Base-by-base conservation (phyloP, 2,329 filamentous ascomycete genomes). In the Ophiognomonia clavigignenti-juglandacearum region DNA sequence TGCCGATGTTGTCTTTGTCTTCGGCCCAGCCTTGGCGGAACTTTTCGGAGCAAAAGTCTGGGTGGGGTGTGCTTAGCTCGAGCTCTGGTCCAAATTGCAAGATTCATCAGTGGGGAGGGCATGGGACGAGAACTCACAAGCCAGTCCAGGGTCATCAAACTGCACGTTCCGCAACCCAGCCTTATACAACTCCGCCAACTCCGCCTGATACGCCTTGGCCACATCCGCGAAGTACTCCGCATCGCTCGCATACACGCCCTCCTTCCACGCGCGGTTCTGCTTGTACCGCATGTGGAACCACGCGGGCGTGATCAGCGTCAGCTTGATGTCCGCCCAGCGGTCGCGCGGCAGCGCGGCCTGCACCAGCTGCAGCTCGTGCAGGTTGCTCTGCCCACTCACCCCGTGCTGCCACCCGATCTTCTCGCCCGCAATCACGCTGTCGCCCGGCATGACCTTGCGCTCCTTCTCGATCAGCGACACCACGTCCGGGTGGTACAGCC, bases 31-130 rank as follows among this genome's bases (percentile, higher is more conserved):
- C 85, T 39, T 77, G 67, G 29, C 86, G 75, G 77, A 88, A 88
- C 61, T 82, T 80, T 48, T 85, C 72, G 18, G 80, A 85, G 67
- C 85, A 88, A 65, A 88, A 88, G 63, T 88, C 82, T 85, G 45
- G n/a, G n/a, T n/a, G n/a, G n/a, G n/a, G n/a, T n/a, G n/a, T n/a
- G n/a, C n/a, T n/a, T n/a, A n/a, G n/a, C n/a, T 53, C 19, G n/a
- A 31, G 13, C 5, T 4, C n/a, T 11, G n/a, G 29, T 31, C n/a
- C 24, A n/a, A 10, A 5, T 13, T 20, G 11, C 8, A 4, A 16
- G n/a, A 14, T 4, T 16, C 32, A 7, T 16, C 32, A 34, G 13
- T 16, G 13, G 5, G 31, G 18, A 16, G 14, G 6, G 26, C n/a
- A 31, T n/a, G 18, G 16, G 9, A 16, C n/a, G 22, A 9, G 16